Base-by-base conservation (phyloP, 305 asterid genomes). In the Fraxinus nigra region DNA sequence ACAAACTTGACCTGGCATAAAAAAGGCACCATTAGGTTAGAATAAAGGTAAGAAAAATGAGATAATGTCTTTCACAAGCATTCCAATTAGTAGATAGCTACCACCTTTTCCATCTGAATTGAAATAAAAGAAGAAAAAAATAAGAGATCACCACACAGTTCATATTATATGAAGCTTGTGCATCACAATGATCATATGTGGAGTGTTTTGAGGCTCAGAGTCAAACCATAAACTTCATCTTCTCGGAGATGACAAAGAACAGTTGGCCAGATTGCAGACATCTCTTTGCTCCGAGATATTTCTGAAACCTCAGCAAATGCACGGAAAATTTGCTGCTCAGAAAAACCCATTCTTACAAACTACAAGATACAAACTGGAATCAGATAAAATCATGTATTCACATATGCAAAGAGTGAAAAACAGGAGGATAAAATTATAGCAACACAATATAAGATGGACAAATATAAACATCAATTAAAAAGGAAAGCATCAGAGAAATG, bases 211-310 rank as follows among this genome's bases (percentile, higher is more conserved):
- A 76, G 87, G 78, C 43, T 85, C 26, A 56, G 82, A 77, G 88
- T 79, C 83, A 88, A 84, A 84, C 93, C 91, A 89, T 90, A 93
- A 82, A 89, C 79, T 89, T 90, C 90, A 51, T 88, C 92, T 87
- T 90, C 97, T 83, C 89, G 91, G 78, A 90, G 93, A 72, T 80
- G 88, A 84, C 94, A 90, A 81, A 89, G 92, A 84, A 89, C 92
- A 73, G 92, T 82, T 69, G 90, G 96, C 95, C 93, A 88, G 76
- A 91, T 87, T 79, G 91, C 86, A 77, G 92, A 85, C 43, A 85
- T 76, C 20, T 92, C 97, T 86, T 86, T 94, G 82, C 78, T 82
- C 75, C 75, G 82, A 33, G 91, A 90, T 86, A 87, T 82, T 89
- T 87, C 86, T 72, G 78, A 84, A 81, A 86, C 92, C 87, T 92